phyloP scores from a whole-genome alignment of 2,329 filamentous ascomycete species.

The Thelonectria rubi region DNA sequence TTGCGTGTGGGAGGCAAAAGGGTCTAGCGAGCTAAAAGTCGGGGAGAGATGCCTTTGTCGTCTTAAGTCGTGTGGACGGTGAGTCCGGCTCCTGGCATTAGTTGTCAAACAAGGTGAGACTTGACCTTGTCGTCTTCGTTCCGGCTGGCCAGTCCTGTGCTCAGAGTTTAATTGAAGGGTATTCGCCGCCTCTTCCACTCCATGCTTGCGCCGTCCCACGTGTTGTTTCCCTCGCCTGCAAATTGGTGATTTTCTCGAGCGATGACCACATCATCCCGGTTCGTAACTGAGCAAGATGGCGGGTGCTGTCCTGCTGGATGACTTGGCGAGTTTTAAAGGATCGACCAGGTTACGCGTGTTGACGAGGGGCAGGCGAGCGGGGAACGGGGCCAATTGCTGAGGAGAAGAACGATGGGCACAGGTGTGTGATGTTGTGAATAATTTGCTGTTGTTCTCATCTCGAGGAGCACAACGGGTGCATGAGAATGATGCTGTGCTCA shows the following conservation, averaged over 20 bases:
- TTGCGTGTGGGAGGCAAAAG: constrained; percentile 9
- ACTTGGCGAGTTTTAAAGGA: background rate
- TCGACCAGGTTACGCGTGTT: constrained; percentile 2
- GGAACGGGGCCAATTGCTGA: no score
- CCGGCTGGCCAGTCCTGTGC: background rate
- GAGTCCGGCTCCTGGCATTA: background rate
- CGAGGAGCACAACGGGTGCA: no score
- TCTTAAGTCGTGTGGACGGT: background rate
- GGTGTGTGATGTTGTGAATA: no score
- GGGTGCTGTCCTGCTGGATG: background rate
- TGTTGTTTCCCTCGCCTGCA: background rate
- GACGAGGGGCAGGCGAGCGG: background rate
- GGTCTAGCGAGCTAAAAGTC: background rate
- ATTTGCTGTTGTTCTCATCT: background rate
- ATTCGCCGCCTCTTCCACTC: background rate
- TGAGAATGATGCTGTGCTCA: no score
- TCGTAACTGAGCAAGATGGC: background rate
- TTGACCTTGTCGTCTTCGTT: background rate
- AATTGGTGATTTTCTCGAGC: background rate
- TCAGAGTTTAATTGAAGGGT: background rate
- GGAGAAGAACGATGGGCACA: background rate
- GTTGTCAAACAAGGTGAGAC: background rate
- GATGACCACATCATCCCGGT: background rate
- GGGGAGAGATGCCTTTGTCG: constrained; percentile 3
- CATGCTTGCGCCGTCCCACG: background rate